Percentiles rank a stretch among this genome's conserved stretches.
Evolutionary conservation across 2,329 filamentous ascomycete species (phyloP).

Genomic region (Claviceps arundinis): DNA sequence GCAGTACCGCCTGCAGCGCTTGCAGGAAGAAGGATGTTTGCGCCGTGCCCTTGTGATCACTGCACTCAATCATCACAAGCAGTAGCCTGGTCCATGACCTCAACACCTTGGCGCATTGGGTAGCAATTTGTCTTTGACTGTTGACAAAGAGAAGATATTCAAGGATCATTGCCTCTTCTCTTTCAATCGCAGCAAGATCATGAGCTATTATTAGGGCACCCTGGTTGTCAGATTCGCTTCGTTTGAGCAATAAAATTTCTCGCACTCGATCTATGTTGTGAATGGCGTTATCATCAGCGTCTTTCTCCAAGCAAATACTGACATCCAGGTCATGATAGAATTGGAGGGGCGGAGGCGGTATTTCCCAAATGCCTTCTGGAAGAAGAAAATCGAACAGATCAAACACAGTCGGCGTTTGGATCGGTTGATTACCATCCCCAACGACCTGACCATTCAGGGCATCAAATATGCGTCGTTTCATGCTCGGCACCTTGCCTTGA

Average conservation of each 20-base stretch:
- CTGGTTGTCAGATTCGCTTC: constrained; percentile 43
- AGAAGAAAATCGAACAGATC: constrained; percentile 84
- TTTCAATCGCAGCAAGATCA: constrained; percentile 36
- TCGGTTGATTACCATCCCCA: constrained; percentile 50
- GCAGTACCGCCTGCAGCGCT: constrained; percentile 73
- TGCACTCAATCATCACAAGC: constrained; percentile 69
- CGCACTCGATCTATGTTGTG: constrained; percentile 60
- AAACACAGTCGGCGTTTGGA: constrained; percentile 65
- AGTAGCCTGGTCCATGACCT: constrained; percentile 76
- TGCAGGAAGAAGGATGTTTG: constrained; percentile 73
- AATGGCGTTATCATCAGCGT: constrained; percentile 40
- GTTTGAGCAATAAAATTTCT: constrained; percentile 59
- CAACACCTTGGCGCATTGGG: constrained; percentile 52
- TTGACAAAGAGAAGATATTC: constrained; percentile 52
- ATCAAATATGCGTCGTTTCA: constrained; percentile 55
- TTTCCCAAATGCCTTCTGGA: constrained; percentile 35
- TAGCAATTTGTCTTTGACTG: constrained; percentile 42
- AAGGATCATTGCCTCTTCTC: constrained; percentile 46
- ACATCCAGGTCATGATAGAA: constrained; percentile 57
- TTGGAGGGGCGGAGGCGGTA: constrained; percentile 38
- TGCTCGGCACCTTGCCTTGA: constrained; percentile 53
- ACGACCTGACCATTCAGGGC: constrained; percentile 67
- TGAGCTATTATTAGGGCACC: constrained; percentile 36
- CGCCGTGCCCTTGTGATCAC: constrained; percentile 60
- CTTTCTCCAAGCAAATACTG: constrained; percentile 46